Evolutionary conservation across 2,329 filamentous ascomycete species (phyloP).

Genomic region (Apiospora rasikravindrae): DNA sequence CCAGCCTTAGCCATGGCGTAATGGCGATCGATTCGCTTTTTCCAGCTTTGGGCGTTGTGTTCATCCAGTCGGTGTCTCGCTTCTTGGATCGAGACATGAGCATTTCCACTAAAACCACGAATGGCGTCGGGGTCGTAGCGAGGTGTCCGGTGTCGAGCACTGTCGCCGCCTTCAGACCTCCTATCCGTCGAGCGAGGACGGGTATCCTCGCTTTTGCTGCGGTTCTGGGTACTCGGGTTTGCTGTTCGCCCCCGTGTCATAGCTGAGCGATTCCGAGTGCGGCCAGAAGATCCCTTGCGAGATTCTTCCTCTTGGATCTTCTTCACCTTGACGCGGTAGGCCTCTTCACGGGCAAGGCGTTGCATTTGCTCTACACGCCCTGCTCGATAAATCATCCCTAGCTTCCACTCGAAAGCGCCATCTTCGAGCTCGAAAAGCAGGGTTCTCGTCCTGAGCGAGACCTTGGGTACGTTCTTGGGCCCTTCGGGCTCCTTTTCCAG

Average conservation of each 20-base stretch:
- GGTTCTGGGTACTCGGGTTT: constrained; percentile 42
- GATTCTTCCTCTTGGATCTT: constrained; percentile 77
- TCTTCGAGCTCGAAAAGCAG: constrained; percentile 94
- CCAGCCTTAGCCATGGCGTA: constrained; percentile 71
- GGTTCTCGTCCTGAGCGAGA: constrained; percentile 81
- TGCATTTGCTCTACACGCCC: constrained; percentile 91
- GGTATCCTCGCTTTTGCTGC: constrained; percentile 64
- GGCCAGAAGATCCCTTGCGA: constrained; percentile 53
- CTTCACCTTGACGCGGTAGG: constrained; percentile 85
- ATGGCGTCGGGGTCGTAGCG: constrained; percentile 83
- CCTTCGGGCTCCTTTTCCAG: constrained; percentile 83
- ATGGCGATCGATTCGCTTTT: constrained; percentile 81
- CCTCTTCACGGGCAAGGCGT: constrained; percentile 85
- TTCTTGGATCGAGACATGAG: constrained; percentile 76
- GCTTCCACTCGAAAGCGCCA: constrained; percentile 95
- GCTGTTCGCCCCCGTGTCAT: constrained; percentile 45
- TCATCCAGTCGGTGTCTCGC: constrained; percentile 76
- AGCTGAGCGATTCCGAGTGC: constrained; percentile 61
- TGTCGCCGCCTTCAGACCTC: constrained; percentile 40
- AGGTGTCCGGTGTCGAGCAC: constrained; percentile 51
- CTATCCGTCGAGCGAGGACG: constrained; percentile 37
- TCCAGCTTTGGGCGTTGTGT: constrained; percentile 92
- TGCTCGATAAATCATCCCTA: constrained; percentile 90
- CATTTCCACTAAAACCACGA: constrained; percentile 69
- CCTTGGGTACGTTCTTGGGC: constrained; percentile 84